These are phyloP conservation scores for Pseudozyma sp. DNA, from an alignment of 1,284 basidiomycete species.

Conservation along the genomic window DNA sequence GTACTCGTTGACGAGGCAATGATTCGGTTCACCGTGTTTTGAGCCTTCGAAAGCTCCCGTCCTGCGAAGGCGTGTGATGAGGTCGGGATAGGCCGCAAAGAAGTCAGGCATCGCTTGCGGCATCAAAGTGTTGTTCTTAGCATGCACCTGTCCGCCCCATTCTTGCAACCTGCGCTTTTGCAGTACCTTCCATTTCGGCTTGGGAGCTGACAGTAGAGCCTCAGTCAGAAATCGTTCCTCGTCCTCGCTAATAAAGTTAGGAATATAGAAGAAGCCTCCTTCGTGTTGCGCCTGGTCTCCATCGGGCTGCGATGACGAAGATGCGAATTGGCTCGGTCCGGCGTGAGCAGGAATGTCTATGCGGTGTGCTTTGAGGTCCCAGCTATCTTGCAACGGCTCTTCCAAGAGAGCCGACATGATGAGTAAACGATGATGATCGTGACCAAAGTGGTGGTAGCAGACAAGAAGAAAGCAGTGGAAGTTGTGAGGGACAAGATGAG, in stretches of 20 bases:
- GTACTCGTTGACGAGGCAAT: constrained; percentile 79
- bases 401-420: constrained; percentile 37
- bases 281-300: constrained; percentile 5
- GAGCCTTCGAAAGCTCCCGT: constrained; percentile 76
- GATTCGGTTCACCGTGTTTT: constrained; percentile 79
- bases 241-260: constrained; percentile 80
- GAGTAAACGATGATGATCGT: background rate
- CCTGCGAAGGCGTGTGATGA: constrained; percentile 76
- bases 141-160: constrained; percentile 76
- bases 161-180: constrained; percentile 72
- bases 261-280: constrained; percentile 72
- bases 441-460: background rate
- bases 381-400: constrained; percentile 13
- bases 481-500: background rate
- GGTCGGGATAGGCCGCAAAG: constrained; percentile 75
- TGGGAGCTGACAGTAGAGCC: constrained; percentile 81
- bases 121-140: constrained; percentile 74
- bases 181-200: constrained; percentile 85
- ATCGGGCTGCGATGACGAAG: constrained; percentile 7
- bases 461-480: background rate
- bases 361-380: constrained; percentile 36
- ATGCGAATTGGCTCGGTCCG: constrained; percentile 28
- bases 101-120: constrained; percentile 77
- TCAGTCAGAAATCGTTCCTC: constrained; percentile 80
- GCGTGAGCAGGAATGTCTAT: constrained; percentile 31